Conservation (phyloP, 2,329 filamentous ascomycete genomes). For the Lasiodiplodia sp. region DNA sequence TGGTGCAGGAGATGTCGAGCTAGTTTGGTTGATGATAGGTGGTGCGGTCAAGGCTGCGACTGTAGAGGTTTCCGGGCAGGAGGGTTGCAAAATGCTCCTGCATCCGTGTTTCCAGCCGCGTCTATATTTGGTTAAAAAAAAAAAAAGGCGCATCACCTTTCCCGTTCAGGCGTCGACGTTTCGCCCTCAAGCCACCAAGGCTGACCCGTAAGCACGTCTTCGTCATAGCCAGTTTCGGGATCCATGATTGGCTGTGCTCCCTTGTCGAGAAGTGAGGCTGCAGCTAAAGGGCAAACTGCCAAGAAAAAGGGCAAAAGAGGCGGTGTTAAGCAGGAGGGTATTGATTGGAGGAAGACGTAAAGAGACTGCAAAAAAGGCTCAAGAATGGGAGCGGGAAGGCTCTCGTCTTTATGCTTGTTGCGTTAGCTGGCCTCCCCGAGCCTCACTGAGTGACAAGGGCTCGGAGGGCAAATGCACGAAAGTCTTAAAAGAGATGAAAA, state of each 20-base stretch:
- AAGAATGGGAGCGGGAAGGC: neutral
- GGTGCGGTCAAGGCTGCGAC: too few species aligned
- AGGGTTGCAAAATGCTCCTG: too few species aligned
- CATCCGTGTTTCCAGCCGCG: too few species aligned
- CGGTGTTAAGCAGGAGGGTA: too few species aligned
- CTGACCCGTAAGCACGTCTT: neutral
- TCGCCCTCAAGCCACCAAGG: neutral
- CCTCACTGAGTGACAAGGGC: neutral
- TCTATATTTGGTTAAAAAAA: neutral
- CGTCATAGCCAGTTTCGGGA: neutral
- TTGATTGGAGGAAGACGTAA: neutral
- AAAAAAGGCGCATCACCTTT: neutral
- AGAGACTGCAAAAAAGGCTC: neutral
- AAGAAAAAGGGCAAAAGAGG: conserved; percentile 11
- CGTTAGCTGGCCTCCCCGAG: neutral
- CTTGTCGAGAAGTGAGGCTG: neutral
- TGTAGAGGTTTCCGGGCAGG: too few species aligned
- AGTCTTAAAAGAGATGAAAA: neutral
- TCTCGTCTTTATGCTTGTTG: neutral
- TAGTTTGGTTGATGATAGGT: too few species aligned
- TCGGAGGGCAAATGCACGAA: neutral
- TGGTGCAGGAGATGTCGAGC: neutral
- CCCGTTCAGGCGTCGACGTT: too few species aligned
- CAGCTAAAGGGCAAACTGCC: neutral
- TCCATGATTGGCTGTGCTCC: neutral